Conservation (phyloP, 495 filamentous ascomycete species). For the Terfezia claveryi region DNA sequence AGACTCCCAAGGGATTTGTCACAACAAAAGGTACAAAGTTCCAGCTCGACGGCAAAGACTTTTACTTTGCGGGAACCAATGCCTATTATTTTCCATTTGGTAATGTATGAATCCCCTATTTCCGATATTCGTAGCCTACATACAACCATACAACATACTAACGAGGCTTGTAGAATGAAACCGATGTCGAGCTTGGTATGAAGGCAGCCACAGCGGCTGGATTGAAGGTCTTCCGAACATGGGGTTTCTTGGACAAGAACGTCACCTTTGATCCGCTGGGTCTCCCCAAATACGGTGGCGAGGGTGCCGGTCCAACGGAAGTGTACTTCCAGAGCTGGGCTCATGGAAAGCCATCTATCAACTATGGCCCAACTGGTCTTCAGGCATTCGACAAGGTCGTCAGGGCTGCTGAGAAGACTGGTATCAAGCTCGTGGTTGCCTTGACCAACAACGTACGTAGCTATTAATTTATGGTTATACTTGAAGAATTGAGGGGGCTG, state of each 20-base stretch:
- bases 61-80: conserved; percentile 49
- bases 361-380: conserved; percentile 30
- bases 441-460: conserved; percentile 29
- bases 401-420: conserved; percentile 29
- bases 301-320: conserved; percentile 29
- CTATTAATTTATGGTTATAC: neutral
- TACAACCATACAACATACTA: too few relatives aligned
- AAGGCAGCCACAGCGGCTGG: conserved; percentile 30
- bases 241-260: conserved; percentile 42
- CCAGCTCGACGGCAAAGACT: conserved; percentile 38
- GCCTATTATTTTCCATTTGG: conserved; percentile 48
- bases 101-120: conserved; percentile 15
- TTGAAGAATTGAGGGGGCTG: neutral
- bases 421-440: conserved; percentile 32
- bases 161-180: conserved; percentile 22
- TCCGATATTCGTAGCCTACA: neutral
- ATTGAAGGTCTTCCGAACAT: conserved; percentile 44
- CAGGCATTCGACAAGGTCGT: conserved; percentile 39
- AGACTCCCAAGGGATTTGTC: conserved; percentile 24
- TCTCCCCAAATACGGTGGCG: conserved; percentile 25
- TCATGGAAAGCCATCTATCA: conserved; percentile 18
- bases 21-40: conserved; percentile 34
- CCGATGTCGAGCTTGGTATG: conserved; percentile 40
- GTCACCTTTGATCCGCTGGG: conserved; percentile 23
- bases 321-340: conserved; percentile 30